These are phyloP conservation scores for Madurella mycetomatis DNA, from an alignment of 2,329 filamentous ascomycete genomes.

Conservation along the genomic window DNA sequence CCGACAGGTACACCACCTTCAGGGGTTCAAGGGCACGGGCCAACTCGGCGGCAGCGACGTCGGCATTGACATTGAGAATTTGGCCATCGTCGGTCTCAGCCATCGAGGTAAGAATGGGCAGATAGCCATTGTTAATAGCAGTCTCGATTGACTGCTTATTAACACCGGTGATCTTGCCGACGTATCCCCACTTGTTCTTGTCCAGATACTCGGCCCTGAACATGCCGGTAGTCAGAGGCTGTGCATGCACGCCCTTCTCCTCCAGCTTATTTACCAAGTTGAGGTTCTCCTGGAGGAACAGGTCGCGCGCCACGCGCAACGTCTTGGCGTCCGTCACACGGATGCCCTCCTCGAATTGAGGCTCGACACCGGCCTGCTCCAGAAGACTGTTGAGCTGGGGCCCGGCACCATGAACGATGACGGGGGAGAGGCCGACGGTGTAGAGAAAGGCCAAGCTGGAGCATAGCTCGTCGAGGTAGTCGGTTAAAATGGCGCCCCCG, in stretches of 20 bases:
- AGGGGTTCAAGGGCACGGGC: slow-evolving; percentile 84
- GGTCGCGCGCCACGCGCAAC: slow-evolving; percentile 79
- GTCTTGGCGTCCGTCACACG: slow-evolving; percentile 95
- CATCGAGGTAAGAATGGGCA: slow-evolving; percentile 94
- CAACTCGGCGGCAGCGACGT: slow-evolving; percentile 91
- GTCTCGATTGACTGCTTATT: slow-evolving; percentile 87
- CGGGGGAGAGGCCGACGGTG: slow-evolving; percentile 89
- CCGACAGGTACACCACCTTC: slow-evolving; percentile 97
- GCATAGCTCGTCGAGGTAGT: slow-evolving; percentile 88
- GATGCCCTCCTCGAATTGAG: slow-evolving; percentile 94
- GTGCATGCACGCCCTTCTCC: slow-evolving; percentile 80
- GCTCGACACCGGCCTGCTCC: slow-evolving; percentile 86
- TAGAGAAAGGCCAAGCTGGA: slow-evolving; percentile 86
- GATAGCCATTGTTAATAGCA: slow-evolving; percentile 82
- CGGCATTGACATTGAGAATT: slow-evolving; percentile 94
- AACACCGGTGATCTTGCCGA: slow-evolving; percentile 91
- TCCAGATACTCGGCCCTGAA: slow-evolving; percentile 93
- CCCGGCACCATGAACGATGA: slow-evolving; percentile 92
- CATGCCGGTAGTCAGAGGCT: slow-evolving; percentile 83
- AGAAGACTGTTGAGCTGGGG: slow-evolving; percentile 92
- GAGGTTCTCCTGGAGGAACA: slow-evolving; percentile 94
- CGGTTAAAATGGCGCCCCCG: slow-evolving; percentile 90
- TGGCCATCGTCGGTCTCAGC: slow-evolving; percentile 88
- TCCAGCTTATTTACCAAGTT: slow-evolving; percentile 88
- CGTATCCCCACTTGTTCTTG: slow-evolving; percentile 92